These are phyloP conservation scores for Paxillus rubicundulus DNA, from an alignment of 768 basidiomycete genomes.

Conservation along the genomic window DNA sequence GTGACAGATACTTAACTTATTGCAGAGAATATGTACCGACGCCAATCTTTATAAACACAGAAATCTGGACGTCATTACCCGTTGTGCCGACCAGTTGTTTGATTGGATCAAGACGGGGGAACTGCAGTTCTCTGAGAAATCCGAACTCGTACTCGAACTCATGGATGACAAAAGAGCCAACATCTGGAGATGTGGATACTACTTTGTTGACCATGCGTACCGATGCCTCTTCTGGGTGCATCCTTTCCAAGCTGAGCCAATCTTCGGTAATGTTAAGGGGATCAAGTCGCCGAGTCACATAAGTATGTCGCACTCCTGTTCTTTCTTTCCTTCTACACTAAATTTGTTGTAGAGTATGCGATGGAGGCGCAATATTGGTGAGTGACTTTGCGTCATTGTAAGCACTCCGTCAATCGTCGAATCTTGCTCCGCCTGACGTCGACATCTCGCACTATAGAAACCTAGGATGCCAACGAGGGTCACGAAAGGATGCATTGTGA, in stretches of 20 bases:
- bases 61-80: neutral
- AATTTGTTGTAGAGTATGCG: slow-evolving; percentile 12
- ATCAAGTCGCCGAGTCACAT: slow-evolving; percentile 22
- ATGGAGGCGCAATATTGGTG: slow-evolving; percentile 27
- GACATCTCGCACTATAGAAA: neutral
- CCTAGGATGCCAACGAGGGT: neutral
- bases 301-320: neutral
- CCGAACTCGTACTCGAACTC: slow-evolving; percentile 2
- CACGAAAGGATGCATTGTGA: slow-evolving; percentile 6
- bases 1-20: neutral
- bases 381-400: neutral
- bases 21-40: slow-evolving; percentile 44
- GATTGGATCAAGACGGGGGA: neutral
- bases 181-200: slow-evolving; percentile 32
- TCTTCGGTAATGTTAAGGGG: slow-evolving; percentile 39
- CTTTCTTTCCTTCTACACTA: neutral
- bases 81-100: slow-evolving; percentile 1
- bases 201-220: slow-evolving; percentile 42
- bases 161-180: neutral
- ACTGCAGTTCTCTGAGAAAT: neutral
- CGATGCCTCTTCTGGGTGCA: slow-evolving; percentile 49
- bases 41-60: slow-evolving; percentile 2
- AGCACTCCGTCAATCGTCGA: neutral
- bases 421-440: too few relatives aligned
- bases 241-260: slow-evolving; percentile 28